Base-by-base conservation (phyloP, 169 alveolate species). In the Hepatocystis sp. region DNA sequence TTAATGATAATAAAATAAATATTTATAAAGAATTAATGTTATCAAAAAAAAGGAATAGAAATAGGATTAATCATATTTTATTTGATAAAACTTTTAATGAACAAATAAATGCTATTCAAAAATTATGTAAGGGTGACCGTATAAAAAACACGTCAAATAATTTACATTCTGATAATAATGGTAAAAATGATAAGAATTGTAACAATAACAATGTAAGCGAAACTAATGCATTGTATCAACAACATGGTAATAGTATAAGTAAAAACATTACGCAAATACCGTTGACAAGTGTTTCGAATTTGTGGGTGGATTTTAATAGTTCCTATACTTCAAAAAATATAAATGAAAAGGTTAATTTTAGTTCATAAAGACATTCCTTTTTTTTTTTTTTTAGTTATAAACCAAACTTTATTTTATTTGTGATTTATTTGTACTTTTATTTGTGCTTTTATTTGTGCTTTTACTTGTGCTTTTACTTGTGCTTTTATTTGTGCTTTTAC, bases 81-180 rank as follows among this genome's bases (percentile, higher is more conserved):
- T 76, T 76, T 60, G 88, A 76, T 17, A 76, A 76, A 76, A 76
- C 42, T 8, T 76, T 76, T 76, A 76, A 76, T 47, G 89, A 81
- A 39, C 64, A 81, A 81, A 81, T 81, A 23, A 40, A 81, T 21
- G 46, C 63, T 34, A 67, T 81, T 34, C 67, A 81, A 81, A 61
- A 64, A 10, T 61, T 81, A 52, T 81, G 84, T 19, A 64, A 63
- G 51, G 40, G 39, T 13, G 56, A 76, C 58, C 58, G 8, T 64
- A 40, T 17, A 46, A 36, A 42, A 25, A 76, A 46, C 30, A 19
- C 25, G 55, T 42, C 56, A 56, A 64, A 52, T 28, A 66, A 66
- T 27, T 30, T 36, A 11, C 21, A 13, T 10, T 36, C 64, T n/a
- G n/a, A n/a, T n/a, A n/a, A n/a, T n/a, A n/a, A n/a, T n/a, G n/a